phyloP scores from a whole-genome alignment of 768 basidiomycete species.

The Mycena crocata region DNA sequence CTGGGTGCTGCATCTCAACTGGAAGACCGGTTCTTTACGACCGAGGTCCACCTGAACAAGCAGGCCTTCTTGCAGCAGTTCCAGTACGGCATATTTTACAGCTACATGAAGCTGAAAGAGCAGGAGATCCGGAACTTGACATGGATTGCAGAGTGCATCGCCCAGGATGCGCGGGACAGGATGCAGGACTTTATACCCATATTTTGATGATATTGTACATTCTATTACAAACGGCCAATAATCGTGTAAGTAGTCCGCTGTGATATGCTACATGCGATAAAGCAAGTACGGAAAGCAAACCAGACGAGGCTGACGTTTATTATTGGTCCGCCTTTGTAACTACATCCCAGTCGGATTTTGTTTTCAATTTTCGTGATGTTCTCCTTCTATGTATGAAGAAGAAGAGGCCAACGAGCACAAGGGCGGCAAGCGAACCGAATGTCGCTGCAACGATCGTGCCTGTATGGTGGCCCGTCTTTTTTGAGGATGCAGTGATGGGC shows the following conservation, averaged over 20 bases:
- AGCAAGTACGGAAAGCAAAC: neutral
- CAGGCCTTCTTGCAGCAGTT: conserved; percentile 96
- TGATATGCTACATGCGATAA: no score
- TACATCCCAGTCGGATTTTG: neutral
- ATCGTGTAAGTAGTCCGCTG: no score
- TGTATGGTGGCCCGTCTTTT: conserved; percentile 5
- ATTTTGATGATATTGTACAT: conserved; percentile 61
- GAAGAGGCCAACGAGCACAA: conserved; percentile 9
- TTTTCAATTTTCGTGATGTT: neutral
- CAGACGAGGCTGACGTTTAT: neutral
- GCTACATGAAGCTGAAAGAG: conserved; percentile 92
- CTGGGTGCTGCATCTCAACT: conserved; percentile 70
- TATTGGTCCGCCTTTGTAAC: conserved; percentile 1
- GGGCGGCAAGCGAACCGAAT: conserved; percentile 14
- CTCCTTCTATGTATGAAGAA: neutral
- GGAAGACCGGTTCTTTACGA: conserved; percentile 95
- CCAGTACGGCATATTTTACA: conserved; percentile 93
- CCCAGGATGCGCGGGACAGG: conserved; percentile 94
- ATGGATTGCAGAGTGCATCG: conserved; percentile 98
- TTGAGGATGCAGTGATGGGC: neutral
- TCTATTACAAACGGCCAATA: conserved; percentile 12
- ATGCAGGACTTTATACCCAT: conserved; percentile 96
- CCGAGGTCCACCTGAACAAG: conserved; percentile 95
- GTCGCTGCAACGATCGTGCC: conserved; percentile 19
- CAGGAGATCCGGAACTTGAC: conserved; percentile 90